Evolutionary conservation across 306 rosid genomes (phyloP), one percentile per base, ranked within the genome.

Genomic region (Trifolium pratense): DNA sequence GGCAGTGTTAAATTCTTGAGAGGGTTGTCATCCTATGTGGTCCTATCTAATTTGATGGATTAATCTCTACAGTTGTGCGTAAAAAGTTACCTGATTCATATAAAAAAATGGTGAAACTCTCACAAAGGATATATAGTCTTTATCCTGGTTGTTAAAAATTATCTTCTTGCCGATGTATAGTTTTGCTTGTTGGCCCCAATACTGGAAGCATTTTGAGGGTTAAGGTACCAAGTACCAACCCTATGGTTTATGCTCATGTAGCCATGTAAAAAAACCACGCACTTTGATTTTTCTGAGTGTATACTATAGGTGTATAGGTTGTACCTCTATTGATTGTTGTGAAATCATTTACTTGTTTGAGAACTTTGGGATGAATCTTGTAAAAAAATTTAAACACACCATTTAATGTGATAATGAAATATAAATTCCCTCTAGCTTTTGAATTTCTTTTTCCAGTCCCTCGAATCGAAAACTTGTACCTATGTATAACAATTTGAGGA

Each of bases 201-300:
- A 68, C 61, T 68, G 80, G 77, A 82, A 78, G 80, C 77, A 68
- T 74, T 68, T 79, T 68, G 79, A 78, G 82, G 85, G 69, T 74
- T 36, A 20, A 59, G 83, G 78, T 25, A 46, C 70, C 65, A 52
- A 73, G 75, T 25, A 36, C 64, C 58, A 52, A 73, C 46, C 25
- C 67, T 18, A 9, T 53, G 68, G 32, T 29, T n/a, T 64, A 25
- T 42, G 42, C 73, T 42, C 42, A 42, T 63, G 23, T 63, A 58
- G 26, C 18, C 37, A 57, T 58, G 40, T 15, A 12, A 29, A 29
- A 29, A 29, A 29, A 29, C 4, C 1, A 4, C 0, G 6, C 32
- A 29, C 32, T 29, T 29, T 29, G 1, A 29, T 0, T 29, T 45
- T 76, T 76, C 61, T 21, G 79, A 67, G 70, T 26, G 31, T 66